A percentile compares a stretch with the other conserved stretches of the same genome.
Conservation (phyloP, 2,329 filamentous ascomycete genomes). For the Talaromyces sp. region DNA sequence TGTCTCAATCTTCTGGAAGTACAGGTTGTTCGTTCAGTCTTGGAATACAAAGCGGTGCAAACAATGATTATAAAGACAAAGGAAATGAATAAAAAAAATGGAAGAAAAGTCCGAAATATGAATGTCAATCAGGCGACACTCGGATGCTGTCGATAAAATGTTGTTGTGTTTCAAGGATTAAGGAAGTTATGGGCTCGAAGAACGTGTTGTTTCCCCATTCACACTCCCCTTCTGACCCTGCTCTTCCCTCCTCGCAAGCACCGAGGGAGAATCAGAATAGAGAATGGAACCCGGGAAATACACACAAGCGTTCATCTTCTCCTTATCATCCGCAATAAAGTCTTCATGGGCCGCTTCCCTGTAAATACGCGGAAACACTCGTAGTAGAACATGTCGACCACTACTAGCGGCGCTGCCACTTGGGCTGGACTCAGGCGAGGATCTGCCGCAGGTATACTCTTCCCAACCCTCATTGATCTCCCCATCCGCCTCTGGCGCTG, state of each 20-base stretch:
- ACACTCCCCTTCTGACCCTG: conserved; percentile 29
- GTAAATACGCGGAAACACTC: conserved; percentile 51
- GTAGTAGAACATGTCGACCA: conserved; percentile 46
- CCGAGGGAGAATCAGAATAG: conserved; percentile 47
- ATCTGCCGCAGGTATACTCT: conserved; percentile 31
- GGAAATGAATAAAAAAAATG: background rate
- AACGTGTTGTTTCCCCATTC: background rate
- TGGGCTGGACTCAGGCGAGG: background rate
- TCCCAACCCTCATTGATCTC: conserved; percentile 36
- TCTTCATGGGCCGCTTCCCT: conserved; percentile 51
- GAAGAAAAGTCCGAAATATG: background rate
- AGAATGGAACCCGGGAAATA: conserved; percentile 50
- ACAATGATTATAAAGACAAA: background rate
- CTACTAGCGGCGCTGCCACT: conserved; percentile 17
- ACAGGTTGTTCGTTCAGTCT: conserved; percentile 3
- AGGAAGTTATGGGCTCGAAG: background rate
- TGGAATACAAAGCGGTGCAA: conserved; percentile 7
- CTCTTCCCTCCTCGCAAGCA: conserved; percentile 40
- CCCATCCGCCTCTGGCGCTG: conserved; percentile 36
- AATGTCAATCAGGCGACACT: background rate
- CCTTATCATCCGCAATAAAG: conserved; percentile 43
- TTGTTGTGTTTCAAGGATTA: background rate
- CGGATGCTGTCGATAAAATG: background rate
- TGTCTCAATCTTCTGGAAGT: conserved; percentile 3
- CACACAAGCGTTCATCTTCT: conserved; percentile 43